A percentile compares a stretch with the other conserved stretches of the same genome.
phyloP scores from a whole-genome alignment of 805 yeast species.

The Candida coleopterorum region DNA sequence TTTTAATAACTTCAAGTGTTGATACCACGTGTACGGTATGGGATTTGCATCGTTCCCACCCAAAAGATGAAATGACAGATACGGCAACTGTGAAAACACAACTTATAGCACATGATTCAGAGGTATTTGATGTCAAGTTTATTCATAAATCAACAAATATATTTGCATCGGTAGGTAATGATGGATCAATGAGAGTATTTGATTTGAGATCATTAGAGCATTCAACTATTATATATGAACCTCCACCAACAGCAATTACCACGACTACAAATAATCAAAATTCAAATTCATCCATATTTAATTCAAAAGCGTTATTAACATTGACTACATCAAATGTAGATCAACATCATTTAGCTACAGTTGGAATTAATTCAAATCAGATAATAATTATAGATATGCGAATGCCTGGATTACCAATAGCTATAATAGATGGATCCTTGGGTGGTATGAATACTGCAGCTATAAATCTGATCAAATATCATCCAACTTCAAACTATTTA shows the following conservation, averaged over 20 bases:
- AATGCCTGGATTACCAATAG: constrained; percentile 77
- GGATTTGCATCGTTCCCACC: constrained; percentile 54
- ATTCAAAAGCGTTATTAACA: constrained; percentile 60
- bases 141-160: constrained; percentile 67
- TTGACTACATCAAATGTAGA: constrained; percentile 77
- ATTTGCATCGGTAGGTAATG: constrained; percentile 91
- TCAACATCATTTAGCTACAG: constrained; percentile 77
- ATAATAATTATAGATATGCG: constrained; percentile 78
- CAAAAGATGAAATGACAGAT: constrained; percentile 19
- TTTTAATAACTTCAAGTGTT: constrained; percentile 78
- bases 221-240: constrained; percentile 91
- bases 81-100: constrained; percentile 80
- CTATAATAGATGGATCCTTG: constrained; percentile 54
- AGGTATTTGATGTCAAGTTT: constrained; percentile 89
- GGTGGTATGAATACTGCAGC: constrained; percentile 51
- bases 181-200: constrained; percentile 90
- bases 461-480: constrained; percentile 79
- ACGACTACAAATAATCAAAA: neutral
- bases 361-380: constrained; percentile 64
- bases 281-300: constrained; percentile 11
- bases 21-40: constrained; percentile 97
- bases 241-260: constrained; percentile 26
- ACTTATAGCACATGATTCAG: constrained; percentile 92
- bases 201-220: constrained; percentile 87
- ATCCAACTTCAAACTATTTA: constrained; percentile 64